Percentiles rank a stretch among this genome's conserved stretches.
These are phyloP conservation scores for Byssothecium circinans DNA, from an alignment of 2,329 filamentous ascomycete species.

Conservation along the genomic window DNA sequence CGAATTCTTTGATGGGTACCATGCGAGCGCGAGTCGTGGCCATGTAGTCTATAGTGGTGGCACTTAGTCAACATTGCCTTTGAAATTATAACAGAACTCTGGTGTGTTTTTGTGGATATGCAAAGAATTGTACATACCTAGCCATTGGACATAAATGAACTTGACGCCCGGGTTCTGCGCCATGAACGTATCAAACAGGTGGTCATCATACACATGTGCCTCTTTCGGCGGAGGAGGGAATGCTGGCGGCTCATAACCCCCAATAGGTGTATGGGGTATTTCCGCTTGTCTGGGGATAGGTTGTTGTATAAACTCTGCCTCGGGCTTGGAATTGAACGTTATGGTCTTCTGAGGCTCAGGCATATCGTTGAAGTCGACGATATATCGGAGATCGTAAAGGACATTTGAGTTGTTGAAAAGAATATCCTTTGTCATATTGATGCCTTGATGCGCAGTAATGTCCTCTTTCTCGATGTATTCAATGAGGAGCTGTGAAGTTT, in stretches of 20 bases:
- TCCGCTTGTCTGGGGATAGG: slow-evolving; percentile 1
- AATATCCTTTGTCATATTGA: slow-evolving; percentile 65
- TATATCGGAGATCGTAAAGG: slow-evolving; percentile 65
- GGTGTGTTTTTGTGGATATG: not conserved
- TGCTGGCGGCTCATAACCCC: slow-evolving; percentile 16
- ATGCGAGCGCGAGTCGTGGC: slow-evolving; percentile 67
- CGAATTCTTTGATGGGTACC: slow-evolving; percentile 60
- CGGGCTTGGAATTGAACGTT: slow-evolving; percentile 17
- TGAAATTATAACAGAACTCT: not conserved
- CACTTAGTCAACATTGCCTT: no score
- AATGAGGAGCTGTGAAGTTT: slow-evolving; percentile 57
- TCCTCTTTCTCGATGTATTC: slow-evolving; percentile 68
- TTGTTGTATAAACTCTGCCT: not conserved
- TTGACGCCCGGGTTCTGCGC: slow-evolving; percentile 56
- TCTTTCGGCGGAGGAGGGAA: slow-evolving; percentile 35
- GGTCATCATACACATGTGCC: slow-evolving; percentile 39
- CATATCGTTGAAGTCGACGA: slow-evolving; percentile 42
- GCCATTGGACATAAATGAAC: slow-evolving; percentile 74
- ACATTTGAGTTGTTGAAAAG: slow-evolving; percentile 76
- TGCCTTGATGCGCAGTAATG: slow-evolving; percentile 63
- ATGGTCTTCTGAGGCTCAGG: slow-evolving; percentile 23
- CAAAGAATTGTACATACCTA: slow-evolving; percentile 30
- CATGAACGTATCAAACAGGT: slow-evolving; percentile 53
- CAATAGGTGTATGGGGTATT: not conserved
- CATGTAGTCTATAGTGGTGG: slow-evolving; percentile 63